Evolutionary conservation across 345 rosid genomes (phyloP).

Genomic region (Passiflora organensis): DNA sequence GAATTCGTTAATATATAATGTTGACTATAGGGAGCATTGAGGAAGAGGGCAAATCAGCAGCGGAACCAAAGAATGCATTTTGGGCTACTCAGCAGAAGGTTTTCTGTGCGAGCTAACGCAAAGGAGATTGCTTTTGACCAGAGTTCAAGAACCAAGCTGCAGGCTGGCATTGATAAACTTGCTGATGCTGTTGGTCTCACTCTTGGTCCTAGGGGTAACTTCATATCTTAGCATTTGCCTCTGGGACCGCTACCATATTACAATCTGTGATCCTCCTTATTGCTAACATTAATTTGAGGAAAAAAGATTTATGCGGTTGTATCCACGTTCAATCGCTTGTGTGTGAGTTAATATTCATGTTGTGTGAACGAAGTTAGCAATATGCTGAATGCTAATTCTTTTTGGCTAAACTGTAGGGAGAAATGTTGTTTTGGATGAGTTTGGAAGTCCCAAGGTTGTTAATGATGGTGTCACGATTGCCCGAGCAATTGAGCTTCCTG

Average conservation of each 20-base stretch:
- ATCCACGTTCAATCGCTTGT: not conserved
- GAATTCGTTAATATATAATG: not conserved
- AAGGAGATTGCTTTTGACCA: slow-evolving; percentile 94
- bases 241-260: not conserved
- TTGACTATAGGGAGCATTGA: slow-evolving; percentile 12
- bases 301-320: not conserved
- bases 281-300: not conserved
- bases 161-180: slow-evolving; percentile 91
- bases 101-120: slow-evolving; percentile 66
- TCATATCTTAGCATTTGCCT: too few relatives aligned
- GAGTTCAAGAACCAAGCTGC: slow-evolving; percentile 70
- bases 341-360: not conserved
- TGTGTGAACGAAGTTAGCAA: not conserved
- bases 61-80: slow-evolving; percentile 49
- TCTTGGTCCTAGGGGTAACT: slow-evolving; percentile 92
- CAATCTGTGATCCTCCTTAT: not conserved
- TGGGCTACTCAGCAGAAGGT: slow-evolving; percentile 42
- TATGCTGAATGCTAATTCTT: not conserved
- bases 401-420: slow-evolving; percentile 55
- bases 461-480: slow-evolving; percentile 98
- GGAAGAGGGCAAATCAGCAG: slow-evolving; percentile 48
- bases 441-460: slow-evolving; percentile 94
- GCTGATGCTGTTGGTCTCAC: slow-evolving; percentile 91
- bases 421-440: slow-evolving; percentile 93
- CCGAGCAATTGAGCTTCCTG: slow-evolving; percentile 85